Evolutionary conservation across 2,329 filamentous ascomycete species (phyloP), one percentile per base, ranked within the genome.

Genomic region (Hawksworthiomyces lignivorus): DNA sequence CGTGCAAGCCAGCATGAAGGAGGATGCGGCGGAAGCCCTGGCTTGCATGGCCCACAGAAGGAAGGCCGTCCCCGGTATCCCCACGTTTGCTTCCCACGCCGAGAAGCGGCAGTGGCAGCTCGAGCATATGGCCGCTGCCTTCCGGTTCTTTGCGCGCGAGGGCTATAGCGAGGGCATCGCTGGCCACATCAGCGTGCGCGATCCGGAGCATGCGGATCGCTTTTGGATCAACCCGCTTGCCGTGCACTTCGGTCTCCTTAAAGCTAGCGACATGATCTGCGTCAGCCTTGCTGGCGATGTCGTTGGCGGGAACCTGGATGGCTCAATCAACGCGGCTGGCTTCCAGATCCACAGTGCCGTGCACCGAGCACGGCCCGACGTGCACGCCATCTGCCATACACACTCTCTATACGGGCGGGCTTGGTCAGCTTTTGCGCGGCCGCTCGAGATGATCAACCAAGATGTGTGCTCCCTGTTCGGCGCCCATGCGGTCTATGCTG

Each of bases 151-250:
- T 52, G 69, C 76, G 1, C 67, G 73, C 32, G 70, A 75, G 51
- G 75, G 73, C 36, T 79, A 72, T 57, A 72, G 69, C 0, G 77
- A 81, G 55, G 77, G 78, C 45, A 77, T 80, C 61, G 64, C 65
- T 5, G 77, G 78, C 2, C 77, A 82, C 56, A 81, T 82, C 45
- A 68, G 62, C 10, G 70, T 80, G 1, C 66, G 76, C 12, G 77
- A 80, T 50, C 76, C 77, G 0, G 73, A 77, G 52, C 59, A 69
- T 45, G 56, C 61, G 0, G 62, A 75, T 48, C 65, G 64, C 3
- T 78, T 80, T 56, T 80, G 77, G 77, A 79, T 75, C 39, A 80
- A 81, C 51, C 75, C 75, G 1, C 62, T 80, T 0, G 72, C 70
- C 8, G 62, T 62, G 29, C 75, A 80, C 55, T 80, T 79, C 51